Evolutionary conservation across 140 eudicot genomes (phyloP), one percentile per base, ranked within the genome.

Genomic region (Erigeron philadelphicus): DNA sequence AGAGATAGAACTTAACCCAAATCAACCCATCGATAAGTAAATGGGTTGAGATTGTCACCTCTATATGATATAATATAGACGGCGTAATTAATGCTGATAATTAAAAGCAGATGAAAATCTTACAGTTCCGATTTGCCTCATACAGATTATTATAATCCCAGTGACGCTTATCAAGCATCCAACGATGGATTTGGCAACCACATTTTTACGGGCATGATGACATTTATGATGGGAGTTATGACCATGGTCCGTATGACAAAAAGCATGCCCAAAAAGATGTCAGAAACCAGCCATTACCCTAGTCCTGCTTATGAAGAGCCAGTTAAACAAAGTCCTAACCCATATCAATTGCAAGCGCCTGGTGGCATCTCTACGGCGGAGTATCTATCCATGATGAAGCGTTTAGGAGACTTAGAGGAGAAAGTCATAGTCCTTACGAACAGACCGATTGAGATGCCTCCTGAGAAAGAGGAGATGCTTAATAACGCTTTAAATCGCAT

Each of bases 391-490:
- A 87, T 90, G 95, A 84, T 90, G 88, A 94, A 94, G 74, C 89
- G 97, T 19, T 87, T 94, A 84, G 88, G 84, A 15, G 97, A 87
- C 31, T 78, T 89, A 18, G 99, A 94, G 78, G 97, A 87, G 43
- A 94, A 84, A 66, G 89, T 90, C 35, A 82, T 67, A 13, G 38
- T 67, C 68, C 83, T 94, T 25, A 73, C 75, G 70, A 81, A 80
- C 53, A 89, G 81, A 77, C 97, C 97, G 0, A 54, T 81, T 2
- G 58, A 76, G 61, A 85, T 94, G 97, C 95, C 99, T 3, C 94
- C 90, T 0, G 99, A 89, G 78, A 89, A 89, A 72, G 99, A 94
- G 82, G 91, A 89, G 68, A 78, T 89, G 88, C 86, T 94, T 48
- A 87, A 84, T 68, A 71, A 70, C 59, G 97, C 96, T 63, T 70